These are phyloP conservation scores for Colletotrichum lupini DNA, from an alignment of 2,329 filamentous ascomycete species.

Conservation along the genomic window DNA sequence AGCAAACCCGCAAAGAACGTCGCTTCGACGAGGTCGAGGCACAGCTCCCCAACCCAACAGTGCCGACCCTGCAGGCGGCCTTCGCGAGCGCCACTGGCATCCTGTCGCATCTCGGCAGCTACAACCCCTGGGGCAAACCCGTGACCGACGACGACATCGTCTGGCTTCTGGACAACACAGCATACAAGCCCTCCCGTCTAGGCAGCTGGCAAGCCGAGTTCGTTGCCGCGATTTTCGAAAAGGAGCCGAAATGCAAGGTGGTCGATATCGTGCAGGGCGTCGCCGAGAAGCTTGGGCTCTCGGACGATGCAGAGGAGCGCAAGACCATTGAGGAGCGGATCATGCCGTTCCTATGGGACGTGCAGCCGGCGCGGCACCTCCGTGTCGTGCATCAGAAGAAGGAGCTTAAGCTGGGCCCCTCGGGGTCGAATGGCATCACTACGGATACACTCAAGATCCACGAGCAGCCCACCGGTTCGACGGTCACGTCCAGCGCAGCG, in stretches of 20 bases:
- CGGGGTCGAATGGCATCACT: slow-evolving; percentile 78
- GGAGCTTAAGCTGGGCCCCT: slow-evolving; percentile 72
- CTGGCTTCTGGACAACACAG: slow-evolving; percentile 93
- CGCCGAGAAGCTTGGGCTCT: slow-evolving; percentile 75
- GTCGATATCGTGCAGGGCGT: slow-evolving; percentile 77
- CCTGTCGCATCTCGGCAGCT: slow-evolving; percentile 61
- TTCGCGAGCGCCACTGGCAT: slow-evolving; percentile 48
- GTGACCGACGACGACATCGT: slow-evolving; percentile 77
- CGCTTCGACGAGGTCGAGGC: slow-evolving; percentile 63
- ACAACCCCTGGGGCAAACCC: slow-evolving; percentile 68
- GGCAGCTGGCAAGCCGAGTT: slow-evolving; percentile 83
- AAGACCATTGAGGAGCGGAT: slow-evolving; percentile 74
- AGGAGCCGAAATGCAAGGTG: slow-evolving; percentile 73
- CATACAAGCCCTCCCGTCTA: slow-evolving; percentile 67
- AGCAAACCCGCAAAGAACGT: slow-evolving; percentile 58
- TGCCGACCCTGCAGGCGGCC: slow-evolving; percentile 42
- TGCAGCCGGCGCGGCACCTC: slow-evolving; percentile 77
- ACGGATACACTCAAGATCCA: slow-evolving; percentile 69
- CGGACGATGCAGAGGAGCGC: slow-evolving; percentile 67
- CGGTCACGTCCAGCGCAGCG: slow-evolving; percentile 59
- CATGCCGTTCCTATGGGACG: slow-evolving; percentile 81
- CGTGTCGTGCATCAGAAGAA: slow-evolving; percentile 67
- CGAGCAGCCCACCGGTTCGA: slow-evolving; percentile 55
- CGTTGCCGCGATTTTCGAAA: slow-evolving; percentile 83
- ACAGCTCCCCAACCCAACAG: slow-evolving; percentile 52